Evolutionary conservation across 768 basidiomycete species (phyloP), one percentile per base, ranked within the genome.

Genomic region (Pisolithus orientalis): DNA sequence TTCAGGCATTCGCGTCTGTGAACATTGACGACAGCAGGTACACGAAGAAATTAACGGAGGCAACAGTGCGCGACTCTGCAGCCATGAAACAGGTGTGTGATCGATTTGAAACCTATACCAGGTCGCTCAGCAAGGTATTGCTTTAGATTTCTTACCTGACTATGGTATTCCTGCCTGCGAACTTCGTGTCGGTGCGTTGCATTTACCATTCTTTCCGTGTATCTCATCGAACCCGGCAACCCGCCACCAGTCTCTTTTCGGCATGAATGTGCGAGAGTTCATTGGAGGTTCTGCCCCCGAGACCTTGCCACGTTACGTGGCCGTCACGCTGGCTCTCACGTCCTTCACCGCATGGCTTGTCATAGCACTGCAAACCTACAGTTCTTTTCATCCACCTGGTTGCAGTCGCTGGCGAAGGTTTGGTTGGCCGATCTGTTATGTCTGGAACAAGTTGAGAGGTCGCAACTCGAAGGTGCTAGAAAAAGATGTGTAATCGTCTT

Each of bases 151-250:
- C 80, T 0, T 82, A 81, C 53, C 64, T 84, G 1, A 80, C 81
- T 0, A 83, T 83, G 79, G 60, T 82, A 16, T 84, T 83, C 62
- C 66, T 84, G 8, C 83, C 83, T 0, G 75, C 79, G 2, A 74
- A 75, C 13, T 78, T 84, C 44, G 37, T 65, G 34, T 57, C 69
- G 0, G 70, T 71, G 21, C 54, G 66, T 59, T 16, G 7, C 11
- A 2, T 17, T 5, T 1, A 39, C 25, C 14, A 6, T 17, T 7
- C 25, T 10, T 5, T 24, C n/a, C 1, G 5, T 10, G 10, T 44
- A 25, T 11, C 45, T 39, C 27, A 9, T 37, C 57, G 27, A 39
- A n/a, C 47, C 21, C 21, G 21, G 21, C 21, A 21, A 21, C 21
- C 21, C 21, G 43, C 44, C 38, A 37, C 25, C 53, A 82, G 80